phyloP scores from a whole-genome alignment of 495 filamentous ascomycete genomes.

The Penicillium coprophilum region DNA sequence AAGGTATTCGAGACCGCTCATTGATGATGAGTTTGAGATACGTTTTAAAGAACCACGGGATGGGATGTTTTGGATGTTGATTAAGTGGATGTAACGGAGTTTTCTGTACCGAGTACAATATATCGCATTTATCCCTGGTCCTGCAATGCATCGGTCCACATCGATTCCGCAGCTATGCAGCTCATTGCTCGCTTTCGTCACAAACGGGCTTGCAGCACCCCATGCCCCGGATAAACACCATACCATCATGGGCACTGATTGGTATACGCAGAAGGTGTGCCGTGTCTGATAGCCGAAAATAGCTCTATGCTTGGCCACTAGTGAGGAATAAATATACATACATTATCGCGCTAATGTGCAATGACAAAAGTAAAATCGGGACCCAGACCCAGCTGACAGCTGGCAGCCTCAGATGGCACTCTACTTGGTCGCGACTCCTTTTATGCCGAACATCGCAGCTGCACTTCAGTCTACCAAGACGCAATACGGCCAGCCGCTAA shows the following conservation, averaged over 20 bases:
- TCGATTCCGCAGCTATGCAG: constrained; percentile 21
- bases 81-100: background rate
- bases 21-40: constrained; percentile 3
- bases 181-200: constrained; percentile 17
- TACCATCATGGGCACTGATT: constrained; percentile 40
- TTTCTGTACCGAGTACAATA: background rate
- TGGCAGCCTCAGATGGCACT: constrained; percentile 35
- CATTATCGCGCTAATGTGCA: background rate
- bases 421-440: constrained; percentile 30
- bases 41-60: no score
- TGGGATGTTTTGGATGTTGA: background rate
- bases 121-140: background rate
- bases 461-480: constrained; percentile 36
- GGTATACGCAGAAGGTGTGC: constrained; percentile 32
- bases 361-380: background rate
- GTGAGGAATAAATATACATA: constrained; percentile 8
- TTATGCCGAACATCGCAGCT: constrained; percentile 35
- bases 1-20: no score
- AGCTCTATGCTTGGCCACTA: constrained; percentile 31
- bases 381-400: constrained; percentile 31
- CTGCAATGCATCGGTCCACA: constrained; percentile 18
- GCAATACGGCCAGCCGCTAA: constrained; percentile 36
- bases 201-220: constrained; percentile 13
- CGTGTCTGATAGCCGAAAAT: constrained; percentile 33
- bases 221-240: constrained; percentile 22